phyloP scores from a whole-genome alignment of 306 rosid genomes.

The Comarum palustre region DNA sequence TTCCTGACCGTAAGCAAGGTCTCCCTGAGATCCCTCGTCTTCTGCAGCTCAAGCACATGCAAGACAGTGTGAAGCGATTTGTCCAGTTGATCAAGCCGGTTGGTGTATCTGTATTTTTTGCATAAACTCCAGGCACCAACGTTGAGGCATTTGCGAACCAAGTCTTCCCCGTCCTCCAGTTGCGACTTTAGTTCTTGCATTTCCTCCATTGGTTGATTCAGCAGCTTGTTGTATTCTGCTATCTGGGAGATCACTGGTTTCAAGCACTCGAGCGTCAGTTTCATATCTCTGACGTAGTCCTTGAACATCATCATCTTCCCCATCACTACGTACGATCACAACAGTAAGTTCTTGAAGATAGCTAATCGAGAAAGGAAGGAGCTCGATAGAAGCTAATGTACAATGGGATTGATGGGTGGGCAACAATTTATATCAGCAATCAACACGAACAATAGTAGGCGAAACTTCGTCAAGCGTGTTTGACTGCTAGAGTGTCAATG shows the following conservation, averaged over 20 bases:
- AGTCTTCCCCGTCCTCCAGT: neutral
- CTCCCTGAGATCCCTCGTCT: conserved; percentile 3
- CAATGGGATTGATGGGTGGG: no score
- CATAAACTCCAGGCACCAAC: neutral
- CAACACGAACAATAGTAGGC: no score
- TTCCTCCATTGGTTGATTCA: neutral
- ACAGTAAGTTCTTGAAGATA: no score
- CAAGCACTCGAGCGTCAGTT: neutral
- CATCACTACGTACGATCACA: no score
- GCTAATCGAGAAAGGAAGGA: no score
- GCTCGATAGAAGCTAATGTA: no score
- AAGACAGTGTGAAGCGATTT: neutral
- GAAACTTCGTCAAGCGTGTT: no score
- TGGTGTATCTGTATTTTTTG: neutral
- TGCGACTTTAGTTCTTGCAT: neutral
- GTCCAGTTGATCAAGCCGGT: neutral
- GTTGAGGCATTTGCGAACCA: neutral
- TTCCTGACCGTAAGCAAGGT: neutral
- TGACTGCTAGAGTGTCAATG: no score
- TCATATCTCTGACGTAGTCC: neutral
- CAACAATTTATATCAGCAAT: no score
- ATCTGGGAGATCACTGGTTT: neutral
- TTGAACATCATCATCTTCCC: conserved; percentile 6
- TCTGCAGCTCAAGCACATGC: neutral
- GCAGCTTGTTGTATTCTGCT: neutral